Conservation (phyloP, 306 rosid genomes). For the Fragaria iinumae region DNA sequence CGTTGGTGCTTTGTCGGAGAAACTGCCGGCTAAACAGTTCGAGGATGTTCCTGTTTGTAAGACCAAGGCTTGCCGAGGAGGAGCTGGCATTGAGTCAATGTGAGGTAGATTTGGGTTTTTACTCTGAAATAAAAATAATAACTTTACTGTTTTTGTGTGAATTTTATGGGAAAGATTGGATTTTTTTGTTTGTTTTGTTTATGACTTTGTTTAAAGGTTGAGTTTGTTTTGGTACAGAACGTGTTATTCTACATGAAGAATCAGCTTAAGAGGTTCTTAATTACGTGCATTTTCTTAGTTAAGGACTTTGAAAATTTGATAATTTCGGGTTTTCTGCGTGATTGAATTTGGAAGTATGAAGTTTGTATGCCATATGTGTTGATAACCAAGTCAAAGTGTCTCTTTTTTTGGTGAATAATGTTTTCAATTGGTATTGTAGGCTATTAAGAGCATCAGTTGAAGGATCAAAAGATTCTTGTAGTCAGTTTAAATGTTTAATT, state of each 20-base stretch:
- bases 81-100: neutral
- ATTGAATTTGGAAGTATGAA: neutral
- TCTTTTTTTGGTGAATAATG: too few relatives aligned
- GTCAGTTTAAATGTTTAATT: neutral
- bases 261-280: neutral
- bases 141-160: neutral
- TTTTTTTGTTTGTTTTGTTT: neutral
- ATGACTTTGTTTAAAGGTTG: neutral
- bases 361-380: neutral
- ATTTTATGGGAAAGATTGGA: neutral
- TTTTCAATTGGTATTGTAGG: neutral
- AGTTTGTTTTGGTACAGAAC: neutral
- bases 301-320: neutral
- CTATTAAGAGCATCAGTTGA: neutral
- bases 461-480: neutral
- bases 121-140: neutral
- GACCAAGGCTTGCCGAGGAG: constrained; percentile 23
- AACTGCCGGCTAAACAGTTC: constrained; percentile 46
- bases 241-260: neutral
- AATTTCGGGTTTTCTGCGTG: neutral
- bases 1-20: constrained; percentile 62
- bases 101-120: constrained; percentile 23
- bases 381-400: neutral
- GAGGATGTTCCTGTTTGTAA: constrained; percentile 43
- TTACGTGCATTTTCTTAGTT: neutral